Percentiles rank a stretch among this genome's conserved stretches.
These are phyloP conservation scores for Malania oleifera DNA, from an alignment of 164 flowering plant genomes.

Conservation along the genomic window DNA sequence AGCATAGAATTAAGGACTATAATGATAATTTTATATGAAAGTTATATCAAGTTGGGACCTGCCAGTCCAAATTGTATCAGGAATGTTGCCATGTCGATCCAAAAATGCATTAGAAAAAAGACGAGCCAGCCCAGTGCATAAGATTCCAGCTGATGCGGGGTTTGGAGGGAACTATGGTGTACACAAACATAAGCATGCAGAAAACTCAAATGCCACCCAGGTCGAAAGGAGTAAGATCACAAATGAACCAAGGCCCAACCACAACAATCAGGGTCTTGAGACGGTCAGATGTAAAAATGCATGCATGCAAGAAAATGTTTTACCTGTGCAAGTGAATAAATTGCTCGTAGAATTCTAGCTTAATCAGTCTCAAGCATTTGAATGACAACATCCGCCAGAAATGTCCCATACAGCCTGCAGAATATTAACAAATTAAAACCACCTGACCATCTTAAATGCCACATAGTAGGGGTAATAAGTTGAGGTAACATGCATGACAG, in stretches of 20 bases:
- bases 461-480: too few relatives aligned
- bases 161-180: not conserved
- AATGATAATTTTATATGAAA: too few relatives aligned
- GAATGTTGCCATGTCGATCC: too few relatives aligned
- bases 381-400: conserved; percentile 87
- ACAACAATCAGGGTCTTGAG: not conserved
- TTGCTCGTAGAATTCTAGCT: conserved; percentile 83
- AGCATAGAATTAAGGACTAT: too few relatives aligned
- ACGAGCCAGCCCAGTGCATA: too few relatives aligned
- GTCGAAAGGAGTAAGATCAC: not conserved
- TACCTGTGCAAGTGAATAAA: conserved; percentile 95
- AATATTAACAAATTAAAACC: conserved; percentile 7
- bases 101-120: too few relatives aligned
- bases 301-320: not conserved
- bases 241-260: not conserved
- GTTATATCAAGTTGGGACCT: too few relatives aligned
- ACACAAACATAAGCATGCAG: not conserved
- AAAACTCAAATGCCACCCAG: too few relatives aligned
- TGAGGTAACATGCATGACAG: too few relatives aligned
- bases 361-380: conserved; percentile 99
- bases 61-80: too few relatives aligned
- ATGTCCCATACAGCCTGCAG: conserved; percentile 89
- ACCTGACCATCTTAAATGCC: too few relatives aligned
- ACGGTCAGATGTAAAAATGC: not conserved
- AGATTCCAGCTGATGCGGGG: too few relatives aligned